Evolutionary conservation across 805 yeast genomes (phyloP), one percentile per base, ranked within the genome.

Genomic region (Kuraishia borneana): DNA sequence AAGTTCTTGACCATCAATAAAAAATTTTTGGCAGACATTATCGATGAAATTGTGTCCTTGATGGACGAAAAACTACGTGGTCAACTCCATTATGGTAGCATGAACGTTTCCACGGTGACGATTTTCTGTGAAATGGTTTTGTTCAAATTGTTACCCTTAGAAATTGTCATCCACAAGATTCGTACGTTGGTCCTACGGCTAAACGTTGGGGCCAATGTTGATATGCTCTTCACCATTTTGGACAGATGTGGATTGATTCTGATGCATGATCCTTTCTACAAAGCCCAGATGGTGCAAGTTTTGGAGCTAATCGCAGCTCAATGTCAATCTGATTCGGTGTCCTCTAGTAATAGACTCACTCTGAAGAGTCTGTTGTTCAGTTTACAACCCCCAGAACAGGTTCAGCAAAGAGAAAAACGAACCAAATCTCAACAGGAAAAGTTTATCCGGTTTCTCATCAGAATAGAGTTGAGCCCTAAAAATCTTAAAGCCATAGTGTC

Each of bases 41-140:
- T 63, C 13, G 65, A 63, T 1, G 76, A 74, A 14, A 53, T 83
- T 8, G 51, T 77, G 3, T 63, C 58, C 1, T 61, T 64, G 30
- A 54, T 83, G 30, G 88, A 81, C 46, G 54, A 54, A 29, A 73
- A 76, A 1, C 69, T 82, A 41, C 63, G 83, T 42, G 65, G 69
- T 14, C 83, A 76, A 47, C 61, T 81, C 27, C 69, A 68, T 39
- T 67, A 72, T 22, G 65, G 60, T 35, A 57, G 56, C 14, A 53
- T 78, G 33, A 72, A 72, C 41, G 70, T 75, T 42, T 68, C 63
- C 42, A 72, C 68, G 42, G 67, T 83, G 25, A 62, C 67, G 17
- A 79, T 82, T 43, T 76, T 83, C 42, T 60, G 75, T 32, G 96
- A 88, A 47, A 60, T 87, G 57, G 71, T 80, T 21, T 84, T 83